Percentiles rank a stretch among this genome's conserved stretches.
These are phyloP conservation scores for Umbelopsis sp. DNA, from an alignment of 371 early-diverging fungal species.

Conservation along the genomic window DNA sequence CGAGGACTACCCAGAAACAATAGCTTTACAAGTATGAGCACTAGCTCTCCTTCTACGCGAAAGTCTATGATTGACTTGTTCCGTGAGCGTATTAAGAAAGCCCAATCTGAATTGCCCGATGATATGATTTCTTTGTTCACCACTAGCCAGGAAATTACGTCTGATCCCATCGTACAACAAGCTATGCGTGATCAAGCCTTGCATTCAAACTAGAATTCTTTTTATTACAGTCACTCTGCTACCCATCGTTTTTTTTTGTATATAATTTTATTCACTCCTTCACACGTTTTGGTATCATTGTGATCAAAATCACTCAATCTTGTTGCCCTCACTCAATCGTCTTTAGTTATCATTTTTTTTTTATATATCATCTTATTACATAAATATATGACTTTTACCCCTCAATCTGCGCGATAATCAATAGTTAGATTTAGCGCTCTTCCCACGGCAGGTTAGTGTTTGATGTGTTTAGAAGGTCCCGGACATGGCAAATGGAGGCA, in stretches of 20 bases:
- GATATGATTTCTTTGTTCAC: slow-evolving; percentile 40
- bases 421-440: too few relatives aligned
- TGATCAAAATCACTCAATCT: too few relatives aligned
- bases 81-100: slow-evolving; percentile 32
- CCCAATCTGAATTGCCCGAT: slow-evolving; percentile 25
- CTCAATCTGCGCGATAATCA: neutral
- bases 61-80: slow-evolving; percentile 24
- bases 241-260: too few relatives aligned
- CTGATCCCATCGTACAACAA: slow-evolving; percentile 32
- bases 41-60: slow-evolving; percentile 8
- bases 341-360: neutral
- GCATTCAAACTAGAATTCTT: neutral
- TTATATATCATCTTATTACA: neutral
- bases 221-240: neutral
- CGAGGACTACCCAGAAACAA: slow-evolving; percentile 17
- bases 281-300: too few relatives aligned
- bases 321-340: neutral
- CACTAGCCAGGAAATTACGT: slow-evolving; percentile 29
- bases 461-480: too few relatives aligned
- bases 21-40: slow-evolving; percentile 5
- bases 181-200: slow-evolving; percentile 17
- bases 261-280: too few relatives aligned
- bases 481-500: too few relatives aligned
- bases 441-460: too few relatives aligned
- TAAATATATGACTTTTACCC: neutral